Evolutionary conservation across 2,329 filamentous ascomycete species (phyloP).

Genomic region (Neonectria neomacrospora): DNA sequence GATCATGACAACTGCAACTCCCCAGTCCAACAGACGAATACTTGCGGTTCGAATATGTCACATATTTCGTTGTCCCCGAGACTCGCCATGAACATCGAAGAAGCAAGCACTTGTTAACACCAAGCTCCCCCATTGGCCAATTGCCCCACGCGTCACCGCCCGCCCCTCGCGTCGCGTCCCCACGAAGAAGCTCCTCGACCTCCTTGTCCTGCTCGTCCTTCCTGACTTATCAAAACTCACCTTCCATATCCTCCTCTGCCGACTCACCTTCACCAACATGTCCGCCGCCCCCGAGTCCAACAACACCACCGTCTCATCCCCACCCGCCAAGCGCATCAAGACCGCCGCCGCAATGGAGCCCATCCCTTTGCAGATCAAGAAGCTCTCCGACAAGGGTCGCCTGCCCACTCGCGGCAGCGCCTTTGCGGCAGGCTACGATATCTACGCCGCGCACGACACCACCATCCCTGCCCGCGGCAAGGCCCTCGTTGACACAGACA

Average conservation of each 20-base stretch:
- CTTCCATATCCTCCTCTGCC: neutral
- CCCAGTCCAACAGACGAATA: too few relatives aligned
- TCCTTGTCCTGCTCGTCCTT: constrained; percentile 34
- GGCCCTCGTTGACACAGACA: constrained; percentile 88
- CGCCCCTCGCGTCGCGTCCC: constrained; percentile 47
- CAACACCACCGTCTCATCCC: constrained; percentile 69
- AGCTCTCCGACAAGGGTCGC: constrained; percentile 81
- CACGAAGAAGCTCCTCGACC: constrained; percentile 32
- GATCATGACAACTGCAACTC: neutral
- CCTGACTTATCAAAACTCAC: neutral
- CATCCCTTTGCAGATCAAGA: constrained; percentile 82
- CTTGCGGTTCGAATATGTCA: too few relatives aligned
- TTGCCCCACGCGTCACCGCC: constrained; percentile 37
- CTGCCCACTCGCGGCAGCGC: constrained; percentile 89
- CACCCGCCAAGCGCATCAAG: constrained; percentile 84
- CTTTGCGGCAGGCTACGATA: constrained; percentile 92
- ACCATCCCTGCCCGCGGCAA: constrained; percentile 85
- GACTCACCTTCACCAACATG: constrained; percentile 28
- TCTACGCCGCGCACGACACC: constrained; percentile 82
- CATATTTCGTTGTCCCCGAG: neutral
- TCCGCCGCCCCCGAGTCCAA: constrained; percentile 52
- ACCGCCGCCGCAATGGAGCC: constrained; percentile 58
- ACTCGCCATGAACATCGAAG: neutral
- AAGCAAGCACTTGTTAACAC: constrained; percentile 41
- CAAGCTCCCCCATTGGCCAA: constrained; percentile 44